A percentile compares a stretch with the other conserved stretches of the same genome.
Evolutionary conservation across 192 early-diverging fungal species (phyloP).

Genomic region (Coemansia sp.): DNA sequence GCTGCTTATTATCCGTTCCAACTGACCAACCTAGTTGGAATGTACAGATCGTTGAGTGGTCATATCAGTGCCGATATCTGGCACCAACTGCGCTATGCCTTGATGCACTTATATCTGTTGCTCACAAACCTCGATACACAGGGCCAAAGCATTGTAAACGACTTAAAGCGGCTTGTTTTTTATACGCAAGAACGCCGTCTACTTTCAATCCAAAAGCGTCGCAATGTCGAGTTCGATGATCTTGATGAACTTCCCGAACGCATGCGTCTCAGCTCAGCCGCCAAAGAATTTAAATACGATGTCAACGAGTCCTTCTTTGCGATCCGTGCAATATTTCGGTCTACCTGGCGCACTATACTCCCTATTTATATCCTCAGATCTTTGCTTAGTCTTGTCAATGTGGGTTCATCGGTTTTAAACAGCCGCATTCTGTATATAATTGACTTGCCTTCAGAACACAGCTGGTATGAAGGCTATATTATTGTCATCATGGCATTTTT

Average conservation of each 20-base stretch:
- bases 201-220: not conserved
- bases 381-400: conserved; percentile 2
- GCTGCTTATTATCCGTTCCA: conserved; percentile 10
- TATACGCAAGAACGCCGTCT: conserved; percentile 18
- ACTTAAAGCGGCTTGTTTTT: not conserved
- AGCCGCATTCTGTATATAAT: conserved; percentile 17
- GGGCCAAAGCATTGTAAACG: conserved; percentile 3
- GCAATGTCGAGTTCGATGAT: conserved; percentile 13
- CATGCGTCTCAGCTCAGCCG: not conserved
- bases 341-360: conserved; percentile 25
- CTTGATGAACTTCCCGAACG: conserved; percentile 10
- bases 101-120: conserved; percentile 8
- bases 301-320: too few species aligned
- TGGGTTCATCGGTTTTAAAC: not conserved
- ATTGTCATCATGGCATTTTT: not conserved
- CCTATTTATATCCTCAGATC: conserved; percentile 18
- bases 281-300: conserved; percentile 23
- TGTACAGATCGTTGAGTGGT: conserved; percentile 16
- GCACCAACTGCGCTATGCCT: too few species aligned
- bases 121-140: conserved; percentile 15
- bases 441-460: too few species aligned
- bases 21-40: conserved; percentile 5
- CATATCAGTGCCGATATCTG: not conserved
- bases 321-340: conserved; percentile 24
- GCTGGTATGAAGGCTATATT: too few species aligned